Conservation (phyloP, 305 asterid genomes). For the Fraxinus ornus region DNA sequence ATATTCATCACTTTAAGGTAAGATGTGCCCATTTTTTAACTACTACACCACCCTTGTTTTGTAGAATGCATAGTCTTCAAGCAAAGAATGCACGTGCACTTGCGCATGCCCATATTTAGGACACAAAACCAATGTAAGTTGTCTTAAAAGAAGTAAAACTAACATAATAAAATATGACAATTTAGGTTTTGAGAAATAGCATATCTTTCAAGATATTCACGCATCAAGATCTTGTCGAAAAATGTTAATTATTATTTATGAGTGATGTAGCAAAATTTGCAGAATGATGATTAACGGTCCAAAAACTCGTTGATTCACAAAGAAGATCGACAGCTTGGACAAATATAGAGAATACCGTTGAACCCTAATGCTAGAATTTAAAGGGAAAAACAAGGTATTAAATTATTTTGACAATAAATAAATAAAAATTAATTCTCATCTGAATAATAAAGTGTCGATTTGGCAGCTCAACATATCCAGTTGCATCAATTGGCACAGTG, state of each 20-base stretch:
- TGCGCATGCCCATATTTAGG: conserved; percentile 43
- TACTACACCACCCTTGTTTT: conserved; percentile 25
- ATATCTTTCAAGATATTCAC: background rate
- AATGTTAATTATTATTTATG: background rate
- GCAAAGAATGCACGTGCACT: conserved; percentile 58
- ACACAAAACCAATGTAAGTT: conserved; percentile 30
- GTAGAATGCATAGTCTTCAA: conserved; percentile 50
- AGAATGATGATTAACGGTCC: background rate
- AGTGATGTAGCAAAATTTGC: background rate
- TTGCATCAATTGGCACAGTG: too few species aligned
- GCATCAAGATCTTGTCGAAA: background rate
- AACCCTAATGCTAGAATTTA: background rate
- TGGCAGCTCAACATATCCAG: too few species aligned
- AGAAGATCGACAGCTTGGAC: background rate
- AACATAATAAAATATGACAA: conserved; percentile 28
- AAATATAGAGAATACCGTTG: background rate
- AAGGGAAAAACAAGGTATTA: background rate
- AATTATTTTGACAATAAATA: background rate
- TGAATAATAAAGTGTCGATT: too few species aligned
- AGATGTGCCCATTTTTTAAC: conserved; percentile 33
- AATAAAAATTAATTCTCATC: too few species aligned
- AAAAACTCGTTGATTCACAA: background rate
- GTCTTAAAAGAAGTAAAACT: conserved; percentile 45
- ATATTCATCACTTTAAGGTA: conserved; percentile 26
- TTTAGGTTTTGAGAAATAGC: conserved; percentile 18